A percentile compares a stretch with the other conserved stretches of the same genome.
phyloP scores from a whole-genome alignment of 208 protist species.

The Acanthamoeba royreba region DNA sequence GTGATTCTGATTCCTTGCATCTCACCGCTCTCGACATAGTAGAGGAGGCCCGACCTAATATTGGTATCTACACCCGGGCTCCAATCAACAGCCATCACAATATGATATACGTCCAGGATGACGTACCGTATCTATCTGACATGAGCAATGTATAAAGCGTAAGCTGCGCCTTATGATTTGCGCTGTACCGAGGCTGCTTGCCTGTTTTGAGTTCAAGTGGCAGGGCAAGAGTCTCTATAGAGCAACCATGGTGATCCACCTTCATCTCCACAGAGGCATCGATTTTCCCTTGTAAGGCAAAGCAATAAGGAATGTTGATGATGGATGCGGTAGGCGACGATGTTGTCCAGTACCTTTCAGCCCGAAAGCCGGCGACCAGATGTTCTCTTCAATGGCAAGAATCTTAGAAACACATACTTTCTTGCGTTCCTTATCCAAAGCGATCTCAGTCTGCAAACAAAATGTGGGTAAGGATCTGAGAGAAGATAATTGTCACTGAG shows the following conservation, averaged over 20 bases:
- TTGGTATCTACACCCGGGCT: neutral
- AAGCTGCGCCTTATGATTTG: constrained; percentile 53
- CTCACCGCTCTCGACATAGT: constrained; percentile 6
- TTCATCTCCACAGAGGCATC: constrained; percentile 62
- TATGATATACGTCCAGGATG: neutral
- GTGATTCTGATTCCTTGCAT: neutral
- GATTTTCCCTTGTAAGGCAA: constrained; percentile 32
- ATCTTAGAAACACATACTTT: constrained; percentile 56
- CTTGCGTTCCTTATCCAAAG: neutral
- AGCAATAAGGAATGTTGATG: neutral
- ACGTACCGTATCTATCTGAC: constrained; percentile 61
- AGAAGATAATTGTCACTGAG: neutral
- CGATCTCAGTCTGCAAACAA: neutral
- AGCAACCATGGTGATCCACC: neutral
- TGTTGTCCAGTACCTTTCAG: constrained; percentile 59
- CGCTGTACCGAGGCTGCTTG: constrained; percentile 14
- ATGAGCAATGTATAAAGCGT: constrained; percentile 67
- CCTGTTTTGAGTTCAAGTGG: constrained; percentile 71
- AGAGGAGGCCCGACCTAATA: constrained; percentile 35
- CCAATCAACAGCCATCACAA: neutral
- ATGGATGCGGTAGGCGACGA: too few species aligned
- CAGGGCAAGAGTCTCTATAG: neutral
- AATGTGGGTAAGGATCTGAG: neutral
- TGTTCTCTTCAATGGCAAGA: constrained; percentile 69
- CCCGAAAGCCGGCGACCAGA: constrained; percentile 71